A percentile compares a stretch with the other conserved stretches of the same genome.
Conservation (phyloP, 2,329 filamentous ascomycete species). For the Cryphonectria nitschkei region DNA sequence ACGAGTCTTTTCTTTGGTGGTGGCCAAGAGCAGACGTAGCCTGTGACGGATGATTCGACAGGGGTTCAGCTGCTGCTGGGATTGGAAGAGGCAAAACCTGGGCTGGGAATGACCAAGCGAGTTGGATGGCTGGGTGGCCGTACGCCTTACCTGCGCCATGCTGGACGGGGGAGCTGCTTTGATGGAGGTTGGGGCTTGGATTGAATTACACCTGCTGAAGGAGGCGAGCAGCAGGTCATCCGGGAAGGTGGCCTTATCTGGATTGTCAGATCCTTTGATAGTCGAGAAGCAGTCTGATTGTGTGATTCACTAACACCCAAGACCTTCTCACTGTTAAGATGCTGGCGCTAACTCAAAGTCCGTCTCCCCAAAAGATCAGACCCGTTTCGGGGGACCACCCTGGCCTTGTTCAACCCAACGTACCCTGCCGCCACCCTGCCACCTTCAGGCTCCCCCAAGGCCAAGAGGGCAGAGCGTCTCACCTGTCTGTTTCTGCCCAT, state of each 20-base stretch:
- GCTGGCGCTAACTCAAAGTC: conserved; percentile 6
- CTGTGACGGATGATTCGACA: neutral
- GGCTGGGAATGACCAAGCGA: conserved; percentile 8
- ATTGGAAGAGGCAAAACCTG: neutral
- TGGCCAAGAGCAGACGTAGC: neutral
- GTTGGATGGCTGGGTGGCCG: neutral
- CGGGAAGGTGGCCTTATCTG: neutral
- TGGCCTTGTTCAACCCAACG: neutral
- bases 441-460: neutral
- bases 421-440: conserved; percentile 6
- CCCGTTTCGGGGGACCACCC: conserved; percentile 20
- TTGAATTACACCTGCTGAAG: neutral
- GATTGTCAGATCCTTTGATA: neutral
- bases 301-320: neutral
- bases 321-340: neutral
- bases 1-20: neutral
- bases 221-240: neutral
- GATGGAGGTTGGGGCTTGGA: conserved; percentile 1
- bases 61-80: neutral
- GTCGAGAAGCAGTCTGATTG: neutral
- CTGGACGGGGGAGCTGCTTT: neutral
- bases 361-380: conserved; percentile 3
- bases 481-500: conserved; percentile 6
- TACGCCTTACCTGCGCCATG: neutral
- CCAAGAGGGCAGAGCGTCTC: conserved; percentile 15